phyloP scores from a whole-genome alignment of 768 basidiomycete species.

The Tylopilus vinaceipallidus region DNA sequence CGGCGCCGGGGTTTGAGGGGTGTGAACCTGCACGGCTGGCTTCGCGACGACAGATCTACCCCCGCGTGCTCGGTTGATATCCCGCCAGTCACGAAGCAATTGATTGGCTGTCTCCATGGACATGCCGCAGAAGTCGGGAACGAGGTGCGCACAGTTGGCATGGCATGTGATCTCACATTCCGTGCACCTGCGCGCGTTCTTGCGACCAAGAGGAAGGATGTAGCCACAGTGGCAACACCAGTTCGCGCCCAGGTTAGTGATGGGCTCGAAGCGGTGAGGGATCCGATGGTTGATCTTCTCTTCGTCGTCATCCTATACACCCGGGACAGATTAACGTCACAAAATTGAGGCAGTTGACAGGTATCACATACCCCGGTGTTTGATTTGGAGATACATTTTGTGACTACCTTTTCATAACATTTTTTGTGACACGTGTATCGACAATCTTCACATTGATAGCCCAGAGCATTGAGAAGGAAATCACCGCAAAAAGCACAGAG shows the following conservation, averaged over 20 bases:
- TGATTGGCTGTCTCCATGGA: constrained; percentile 99
- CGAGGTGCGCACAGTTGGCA: constrained; percentile 95
- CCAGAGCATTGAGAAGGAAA: constrained; percentile 93
- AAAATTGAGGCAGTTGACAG: background rate
- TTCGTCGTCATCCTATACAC: constrained; percentile 84
- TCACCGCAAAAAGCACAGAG: constrained; percentile 97
- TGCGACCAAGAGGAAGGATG: constrained; percentile 94
- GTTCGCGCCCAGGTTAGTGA: constrained; percentile 95
- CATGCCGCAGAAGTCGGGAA: constrained; percentile 99
- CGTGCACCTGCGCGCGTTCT: constrained; percentile 93
- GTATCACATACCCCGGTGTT: constrained; percentile 76
- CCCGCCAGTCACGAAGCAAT: constrained; percentile 84
- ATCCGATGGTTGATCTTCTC: constrained; percentile 99
- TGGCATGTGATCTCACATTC: constrained; percentile 98
- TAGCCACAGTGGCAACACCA: constrained; percentile 99
- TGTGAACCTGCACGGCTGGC: constrained; percentile 34
- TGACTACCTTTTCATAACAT: constrained; percentile 98
- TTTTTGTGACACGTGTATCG: constrained; percentile 99
- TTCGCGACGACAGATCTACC: constrained; percentile 40
- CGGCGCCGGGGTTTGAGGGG: constrained; percentile 31
- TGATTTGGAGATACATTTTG: constrained; percentile 98
- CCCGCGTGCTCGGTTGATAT: constrained; percentile 76
- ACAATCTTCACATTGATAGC: constrained; percentile 99
- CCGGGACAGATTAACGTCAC: background rate
- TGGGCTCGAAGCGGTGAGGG: constrained; percentile 95